phyloP scores from a whole-genome alignment of 805 yeast genomes.

The Naumovozyma dairenensis region DNA sequence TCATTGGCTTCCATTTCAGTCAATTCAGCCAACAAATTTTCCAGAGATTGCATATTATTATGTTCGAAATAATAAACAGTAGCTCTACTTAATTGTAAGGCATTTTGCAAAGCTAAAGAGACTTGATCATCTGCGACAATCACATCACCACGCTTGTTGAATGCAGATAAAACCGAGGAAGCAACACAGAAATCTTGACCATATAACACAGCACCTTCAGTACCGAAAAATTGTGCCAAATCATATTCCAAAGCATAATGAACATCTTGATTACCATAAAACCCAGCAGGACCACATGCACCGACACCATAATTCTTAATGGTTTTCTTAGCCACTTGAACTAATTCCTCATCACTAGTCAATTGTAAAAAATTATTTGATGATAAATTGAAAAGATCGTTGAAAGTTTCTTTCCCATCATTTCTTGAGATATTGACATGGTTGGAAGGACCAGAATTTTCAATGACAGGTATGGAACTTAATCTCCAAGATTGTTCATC shows the following conservation, averaged over 20 bases:
- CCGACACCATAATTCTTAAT: constrained; percentile 82
- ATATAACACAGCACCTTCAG: constrained; percentile 72
- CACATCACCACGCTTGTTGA: constrained; percentile 89
- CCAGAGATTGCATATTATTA: constrained; percentile 78
- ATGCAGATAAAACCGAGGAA: constrained; percentile 83
- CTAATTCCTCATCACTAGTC: constrained; percentile 38
- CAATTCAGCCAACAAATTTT: constrained; percentile 51
- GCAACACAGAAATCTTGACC: constrained; percentile 90
- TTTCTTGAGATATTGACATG: constrained; percentile 21
- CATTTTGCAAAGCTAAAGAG: constrained; percentile 74
- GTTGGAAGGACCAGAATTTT: constrained; percentile 40
- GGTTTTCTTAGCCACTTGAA: constrained; percentile 43
- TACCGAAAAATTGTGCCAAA: constrained; percentile 63
- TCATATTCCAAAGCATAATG: constrained; percentile 73
- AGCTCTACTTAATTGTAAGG: constrained; percentile 77
- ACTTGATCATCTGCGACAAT: constrained; percentile 79
- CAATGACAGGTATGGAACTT: constrained; percentile 50
- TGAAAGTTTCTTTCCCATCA: constrained; percentile 22
- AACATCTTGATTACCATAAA: constrained; percentile 90
- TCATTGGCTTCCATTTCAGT: constrained; percentile 52
- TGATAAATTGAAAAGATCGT: constrained; percentile 52
- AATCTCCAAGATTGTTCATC: constrained; percentile 41
- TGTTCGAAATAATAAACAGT: constrained; percentile 67
- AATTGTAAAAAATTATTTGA: constrained; percentile 64
- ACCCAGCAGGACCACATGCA: constrained; percentile 97